Evolutionary conservation across 495 filamentous ascomycete genomes (phyloP).

Genomic region (Niebla homalea): DNA sequence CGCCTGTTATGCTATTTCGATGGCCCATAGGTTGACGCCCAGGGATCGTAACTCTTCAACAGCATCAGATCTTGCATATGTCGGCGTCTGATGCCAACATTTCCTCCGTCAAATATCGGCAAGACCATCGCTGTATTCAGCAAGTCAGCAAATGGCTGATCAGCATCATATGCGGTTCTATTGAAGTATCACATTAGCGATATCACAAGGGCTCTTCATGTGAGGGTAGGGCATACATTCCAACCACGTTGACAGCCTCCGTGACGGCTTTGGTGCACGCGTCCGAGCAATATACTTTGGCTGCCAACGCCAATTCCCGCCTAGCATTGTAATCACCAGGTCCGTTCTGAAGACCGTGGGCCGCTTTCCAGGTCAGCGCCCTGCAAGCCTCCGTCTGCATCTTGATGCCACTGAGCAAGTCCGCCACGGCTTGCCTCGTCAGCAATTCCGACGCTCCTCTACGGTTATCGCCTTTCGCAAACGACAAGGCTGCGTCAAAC

Average conservation of each 20-base stretch:
- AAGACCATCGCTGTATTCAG: conserved; percentile 36
- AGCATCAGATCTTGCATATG: conserved; percentile 37
- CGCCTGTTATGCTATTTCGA: too few relatives aligned
- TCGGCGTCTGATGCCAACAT: conserved; percentile 39
- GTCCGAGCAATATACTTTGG: conserved; percentile 40
- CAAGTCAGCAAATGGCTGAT: conserved; percentile 32
- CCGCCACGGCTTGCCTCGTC: conserved; percentile 35
- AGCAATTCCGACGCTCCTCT: conserved; percentile 31
- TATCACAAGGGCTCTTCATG: not conserved
- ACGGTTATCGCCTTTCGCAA: conserved; percentile 31
- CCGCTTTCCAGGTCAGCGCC: conserved; percentile 39
- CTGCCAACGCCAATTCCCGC: conserved; percentile 33
- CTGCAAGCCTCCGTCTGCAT: conserved; percentile 39
- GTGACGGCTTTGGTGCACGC: conserved; percentile 31
- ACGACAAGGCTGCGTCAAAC: conserved; percentile 37
- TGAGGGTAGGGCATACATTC: conserved; percentile 9
- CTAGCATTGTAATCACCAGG: conserved; percentile 27
- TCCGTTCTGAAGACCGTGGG: conserved; percentile 27
- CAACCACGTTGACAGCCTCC: conserved; percentile 30
- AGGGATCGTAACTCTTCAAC: conserved; percentile 32
- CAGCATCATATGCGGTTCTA: conserved; percentile 30
- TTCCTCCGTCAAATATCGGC: conserved; percentile 43
- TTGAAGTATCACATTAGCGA: not conserved
- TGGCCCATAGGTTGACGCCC: conserved; percentile 19
- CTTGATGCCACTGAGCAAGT: conserved; percentile 39